Conservation (phyloP, 331 rosid species). For the Erythrophleum ivorense region DNA sequence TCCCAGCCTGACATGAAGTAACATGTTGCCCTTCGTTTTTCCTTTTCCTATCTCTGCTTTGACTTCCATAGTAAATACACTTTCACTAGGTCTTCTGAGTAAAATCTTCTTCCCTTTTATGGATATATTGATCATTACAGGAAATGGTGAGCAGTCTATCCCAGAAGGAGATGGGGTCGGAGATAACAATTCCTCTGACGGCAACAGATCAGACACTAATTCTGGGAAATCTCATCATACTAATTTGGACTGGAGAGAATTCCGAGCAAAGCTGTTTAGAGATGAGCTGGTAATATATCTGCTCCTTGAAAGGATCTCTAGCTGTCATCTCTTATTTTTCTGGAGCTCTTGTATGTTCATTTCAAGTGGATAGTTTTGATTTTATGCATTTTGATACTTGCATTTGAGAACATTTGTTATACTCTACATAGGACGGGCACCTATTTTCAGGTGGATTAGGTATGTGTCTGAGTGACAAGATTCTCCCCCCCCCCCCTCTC, state of each 20-base stretch:
- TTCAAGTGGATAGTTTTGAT: constrained; percentile 20
- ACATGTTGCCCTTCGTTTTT: neutral
- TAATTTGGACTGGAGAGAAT: constrained; percentile 86
- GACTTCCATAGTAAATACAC: constrained; percentile 1
- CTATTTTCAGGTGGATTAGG: neutral
- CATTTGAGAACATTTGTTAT: constrained; percentile 15
- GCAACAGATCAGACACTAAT: constrained; percentile 52
- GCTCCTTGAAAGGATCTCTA: constrained; percentile 23
- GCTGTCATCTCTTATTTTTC: constrained; percentile 25
- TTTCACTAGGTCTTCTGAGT: neutral
- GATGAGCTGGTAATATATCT: constrained; percentile 74
- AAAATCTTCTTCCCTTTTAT: constrained; percentile 6
- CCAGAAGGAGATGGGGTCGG: constrained; percentile 78
- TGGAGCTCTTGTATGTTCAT: constrained; percentile 22
- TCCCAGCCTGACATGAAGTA: no score
- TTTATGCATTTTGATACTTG: constrained; percentile 22
- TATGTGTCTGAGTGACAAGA: neutral
- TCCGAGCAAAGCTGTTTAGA: constrained; percentile 81
- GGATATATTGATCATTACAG: constrained; percentile 51
- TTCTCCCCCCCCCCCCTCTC: no score
- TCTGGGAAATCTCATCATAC: constrained; percentile 54
- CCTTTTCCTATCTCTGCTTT: constrained; percentile 20
- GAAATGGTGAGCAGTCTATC: constrained; percentile 68
- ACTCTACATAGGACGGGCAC: neutral
- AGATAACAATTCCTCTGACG: constrained; percentile 63